phyloP scores from a whole-genome alignment of 2,329 filamentous ascomycete species.

The Verticillium nubilum region DNA sequence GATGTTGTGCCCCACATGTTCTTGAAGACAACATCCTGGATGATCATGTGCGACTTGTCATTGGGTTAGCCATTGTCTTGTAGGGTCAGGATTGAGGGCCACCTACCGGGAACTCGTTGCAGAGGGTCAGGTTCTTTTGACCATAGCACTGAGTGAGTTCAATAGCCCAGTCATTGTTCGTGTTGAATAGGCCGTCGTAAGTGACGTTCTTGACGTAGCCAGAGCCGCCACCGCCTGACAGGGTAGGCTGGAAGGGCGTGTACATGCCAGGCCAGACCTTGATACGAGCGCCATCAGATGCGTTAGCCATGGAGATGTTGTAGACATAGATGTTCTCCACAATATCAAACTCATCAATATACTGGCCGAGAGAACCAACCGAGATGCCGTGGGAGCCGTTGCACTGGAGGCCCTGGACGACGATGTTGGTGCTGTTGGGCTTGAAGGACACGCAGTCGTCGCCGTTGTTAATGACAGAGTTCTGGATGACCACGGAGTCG shows the following conservation, averaged over 20 bases:
- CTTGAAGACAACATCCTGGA: slow-evolving; percentile 12
- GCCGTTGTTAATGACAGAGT: slow-evolving; percentile 58
- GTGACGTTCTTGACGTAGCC: slow-evolving; percentile 60
- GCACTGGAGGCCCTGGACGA: slow-evolving; percentile 62
- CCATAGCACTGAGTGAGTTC: slow-evolving; percentile 11
- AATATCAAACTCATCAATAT: slow-evolving; percentile 56
- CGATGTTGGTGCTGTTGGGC: slow-evolving; percentile 63
- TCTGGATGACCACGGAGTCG: slow-evolving; percentile 58
- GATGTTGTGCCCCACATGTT: slow-evolving; percentile 10
- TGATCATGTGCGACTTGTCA: slow-evolving; percentile 10
- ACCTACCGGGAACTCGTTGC: slow-evolving; percentile 10
- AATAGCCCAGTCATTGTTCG: slow-evolving; percentile 51
- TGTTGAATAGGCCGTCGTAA: slow-evolving; percentile 54
- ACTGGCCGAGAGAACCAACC: slow-evolving; percentile 68
- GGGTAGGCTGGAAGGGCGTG: slow-evolving; percentile 38
- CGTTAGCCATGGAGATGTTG: slow-evolving; percentile 54
- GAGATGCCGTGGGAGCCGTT: slow-evolving; percentile 68
- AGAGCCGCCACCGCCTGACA: slow-evolving; percentile 56
- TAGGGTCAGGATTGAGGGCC: not conserved
- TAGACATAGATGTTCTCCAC: slow-evolving; percentile 64
- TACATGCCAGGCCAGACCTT: slow-evolving; percentile 62
- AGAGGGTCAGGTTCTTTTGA: slow-evolving; percentile 3
- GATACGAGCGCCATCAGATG: slow-evolving; percentile 62
- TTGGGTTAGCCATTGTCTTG: not conserved
- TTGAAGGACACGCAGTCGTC: slow-evolving; percentile 73